Evolutionary conservation across 202 grass and related monocot genomes (phyloP), one percentile per base, ranked within the genome.

Genomic region (Schoenoplectus tabernaemontani): DNA sequence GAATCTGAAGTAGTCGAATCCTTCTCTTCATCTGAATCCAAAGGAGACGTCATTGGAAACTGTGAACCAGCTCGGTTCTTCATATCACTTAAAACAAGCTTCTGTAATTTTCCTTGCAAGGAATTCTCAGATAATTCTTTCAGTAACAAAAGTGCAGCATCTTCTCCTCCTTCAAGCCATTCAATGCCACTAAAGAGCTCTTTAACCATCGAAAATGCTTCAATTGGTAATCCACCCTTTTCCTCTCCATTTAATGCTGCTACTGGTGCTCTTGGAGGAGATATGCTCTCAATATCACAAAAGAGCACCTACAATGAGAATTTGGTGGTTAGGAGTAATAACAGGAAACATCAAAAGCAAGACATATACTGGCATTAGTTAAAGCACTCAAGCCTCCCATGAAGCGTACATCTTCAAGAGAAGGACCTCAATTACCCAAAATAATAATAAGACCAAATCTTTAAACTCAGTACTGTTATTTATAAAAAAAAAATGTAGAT

Each of bases 11-110:
- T 90, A 59, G 84, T 88, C 9, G 89, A 93, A 82, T 93, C 88
- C 53, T 89, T 93, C 84, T 97, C 95, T 83, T 97, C 95, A 76
- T 97, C 95, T 87, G 95, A 97, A 84, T 97, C 91, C 64, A 86
- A 76, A 34, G 89, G 80, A 81, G 91, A 94, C 86, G 89, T 89
- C 82, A 85, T 23, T 59, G 89, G 78, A 58, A 97, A 89, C 64
- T 88, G 89, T 24, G 88, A 66, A 61, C 87, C 87, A 79, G 87
- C 95, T 88, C 93, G 89, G 80, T 90, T 91, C 78, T 94, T 93
- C 87, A 86, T 90, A 75, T 97, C 91, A 81, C 66, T 92, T 62
- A 90, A 88, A 85, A 97, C 90, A 79, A 97, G 85, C 84, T 93
- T 97, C 80, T 97, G 88, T 84, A 96, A 89, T 89, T 89, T 92